phyloP scores from a whole-genome alignment of 768 basidiomycete genomes.

The Dacryopinax spathularia region DNA sequence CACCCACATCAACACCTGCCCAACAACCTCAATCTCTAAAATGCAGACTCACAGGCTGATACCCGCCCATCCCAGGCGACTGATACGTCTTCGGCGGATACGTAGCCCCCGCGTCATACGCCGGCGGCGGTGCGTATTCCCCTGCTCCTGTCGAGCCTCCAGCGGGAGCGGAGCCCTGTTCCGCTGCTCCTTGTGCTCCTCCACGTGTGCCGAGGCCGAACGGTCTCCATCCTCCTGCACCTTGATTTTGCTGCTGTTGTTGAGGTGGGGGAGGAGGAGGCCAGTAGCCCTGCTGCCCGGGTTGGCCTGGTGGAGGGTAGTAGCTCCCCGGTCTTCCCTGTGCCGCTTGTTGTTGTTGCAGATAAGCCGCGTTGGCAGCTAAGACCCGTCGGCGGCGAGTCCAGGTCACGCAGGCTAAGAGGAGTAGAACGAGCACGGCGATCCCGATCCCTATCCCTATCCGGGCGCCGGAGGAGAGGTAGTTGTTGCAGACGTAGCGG shows the following conservation, averaged over 20 bases:
- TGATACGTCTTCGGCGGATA: slow-evolving; percentile 1
- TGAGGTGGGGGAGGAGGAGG: background rate
- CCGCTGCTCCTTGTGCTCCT: background rate
- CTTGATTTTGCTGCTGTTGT: background rate
- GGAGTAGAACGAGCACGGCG: background rate
- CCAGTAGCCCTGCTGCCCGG: background rate
- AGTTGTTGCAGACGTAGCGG: background rate
- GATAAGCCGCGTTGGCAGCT: background rate
- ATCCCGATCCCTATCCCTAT: background rate
- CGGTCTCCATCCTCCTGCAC: background rate
- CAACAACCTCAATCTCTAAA: background rate
- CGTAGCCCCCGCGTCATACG: background rate
- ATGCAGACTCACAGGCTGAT: background rate
- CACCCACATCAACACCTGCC: background rate
- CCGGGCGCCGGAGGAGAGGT: background rate
- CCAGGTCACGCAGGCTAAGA: background rate
- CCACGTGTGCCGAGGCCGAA: background rate
- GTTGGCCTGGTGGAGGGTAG: background rate
- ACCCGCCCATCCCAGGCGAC: background rate
- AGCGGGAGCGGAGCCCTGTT: background rate
- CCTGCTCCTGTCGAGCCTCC: background rate
- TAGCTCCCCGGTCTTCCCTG: background rate
- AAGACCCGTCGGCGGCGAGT: background rate
- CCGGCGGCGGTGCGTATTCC: background rate
- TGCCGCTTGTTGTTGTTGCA: background rate